Percentiles rank a stretch among this genome's conserved stretches.
These are phyloP conservation scores for Pelargonium myrrhifolium DNA, from an alignment of 441 rosid genomes.

Conservation along the genomic window DNA sequence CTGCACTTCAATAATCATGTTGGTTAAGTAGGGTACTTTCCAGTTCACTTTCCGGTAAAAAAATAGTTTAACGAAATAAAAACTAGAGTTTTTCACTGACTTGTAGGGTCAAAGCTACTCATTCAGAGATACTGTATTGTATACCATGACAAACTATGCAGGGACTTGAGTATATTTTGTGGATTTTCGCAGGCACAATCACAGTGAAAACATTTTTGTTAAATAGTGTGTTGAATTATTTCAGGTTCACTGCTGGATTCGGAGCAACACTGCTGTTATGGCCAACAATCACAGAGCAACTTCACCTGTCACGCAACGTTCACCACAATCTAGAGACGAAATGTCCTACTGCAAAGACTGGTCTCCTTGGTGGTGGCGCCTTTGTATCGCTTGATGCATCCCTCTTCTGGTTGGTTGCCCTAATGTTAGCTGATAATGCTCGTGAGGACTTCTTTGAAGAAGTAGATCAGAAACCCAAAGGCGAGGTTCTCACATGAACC, in stretches of 20 bases:
- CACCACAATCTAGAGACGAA: conserved; percentile 38
- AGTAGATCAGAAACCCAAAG: conserved; percentile 26
- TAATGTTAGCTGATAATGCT: conserved; percentile 82
- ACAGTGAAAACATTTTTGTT: background rate
- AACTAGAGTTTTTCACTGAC: too few relatives aligned
- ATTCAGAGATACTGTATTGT: too few relatives aligned
- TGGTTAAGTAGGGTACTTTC: too few relatives aligned
- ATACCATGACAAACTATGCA: background rate
- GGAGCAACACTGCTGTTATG: conserved; percentile 59
- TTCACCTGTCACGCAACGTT: conserved; percentile 55
- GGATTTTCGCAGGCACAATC: background rate
- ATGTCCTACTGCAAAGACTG: conserved; percentile 95
- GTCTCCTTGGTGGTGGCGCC: conserved; percentile 92
- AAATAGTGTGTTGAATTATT: background rate
- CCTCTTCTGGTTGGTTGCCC: conserved; percentile 80
- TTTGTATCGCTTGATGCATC: conserved; percentile 92
- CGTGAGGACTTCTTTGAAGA: conserved; percentile 90
- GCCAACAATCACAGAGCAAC: conserved; percentile 83
- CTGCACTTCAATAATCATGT: too few relatives aligned
- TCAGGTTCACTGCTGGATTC: conserved; percentile 64
- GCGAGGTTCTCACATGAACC: conserved; percentile 9
- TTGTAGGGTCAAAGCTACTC: too few relatives aligned
- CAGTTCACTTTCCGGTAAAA: too few relatives aligned
- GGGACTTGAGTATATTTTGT: background rate
- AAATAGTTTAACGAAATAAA: too few relatives aligned